Conservation (phyloP, 192 early-diverging fungal species). For the Backusella liffmaniae region DNA sequence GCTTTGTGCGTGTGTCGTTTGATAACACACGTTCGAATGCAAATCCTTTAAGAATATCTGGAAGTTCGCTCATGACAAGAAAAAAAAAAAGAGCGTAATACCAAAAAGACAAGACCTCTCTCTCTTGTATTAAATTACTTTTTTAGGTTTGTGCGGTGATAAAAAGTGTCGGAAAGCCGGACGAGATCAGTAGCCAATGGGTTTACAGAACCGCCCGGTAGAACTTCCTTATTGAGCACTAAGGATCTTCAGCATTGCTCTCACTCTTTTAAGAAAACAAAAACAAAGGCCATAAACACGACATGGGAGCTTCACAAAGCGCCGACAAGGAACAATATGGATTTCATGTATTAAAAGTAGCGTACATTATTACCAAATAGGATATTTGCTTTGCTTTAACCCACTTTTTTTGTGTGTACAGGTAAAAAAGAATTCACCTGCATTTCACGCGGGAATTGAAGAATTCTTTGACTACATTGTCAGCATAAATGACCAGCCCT, state of each 20-base stretch:
- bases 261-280: not conserved
- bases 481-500: constrained; percentile 50
- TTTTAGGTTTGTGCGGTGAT: not conserved
- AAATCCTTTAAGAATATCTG: not conserved
- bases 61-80: not conserved
- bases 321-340: constrained; percentile 52
- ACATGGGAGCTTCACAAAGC: constrained; percentile 49
- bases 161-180: not conserved
- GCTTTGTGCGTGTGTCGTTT: constrained; percentile 26
- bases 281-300: not conserved
- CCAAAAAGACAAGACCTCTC: not conserved
- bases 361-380: not conserved
- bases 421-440: constrained; percentile 68
- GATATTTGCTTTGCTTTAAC: not conserved
- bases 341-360: constrained; percentile 69
- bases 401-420: constrained; percentile 39
- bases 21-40: constrained; percentile 15
- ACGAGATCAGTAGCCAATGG: not conserved
- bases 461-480: constrained; percentile 79
- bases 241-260: no score
- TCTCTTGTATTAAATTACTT: not conserved
- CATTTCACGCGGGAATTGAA: constrained; percentile 60
- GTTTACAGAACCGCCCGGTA: no score
- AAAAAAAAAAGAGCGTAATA: not conserved
- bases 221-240: no score